phyloP scores from a whole-genome alignment of 73 alveolate genomes.

The Paramecium caudatum region DNA sequence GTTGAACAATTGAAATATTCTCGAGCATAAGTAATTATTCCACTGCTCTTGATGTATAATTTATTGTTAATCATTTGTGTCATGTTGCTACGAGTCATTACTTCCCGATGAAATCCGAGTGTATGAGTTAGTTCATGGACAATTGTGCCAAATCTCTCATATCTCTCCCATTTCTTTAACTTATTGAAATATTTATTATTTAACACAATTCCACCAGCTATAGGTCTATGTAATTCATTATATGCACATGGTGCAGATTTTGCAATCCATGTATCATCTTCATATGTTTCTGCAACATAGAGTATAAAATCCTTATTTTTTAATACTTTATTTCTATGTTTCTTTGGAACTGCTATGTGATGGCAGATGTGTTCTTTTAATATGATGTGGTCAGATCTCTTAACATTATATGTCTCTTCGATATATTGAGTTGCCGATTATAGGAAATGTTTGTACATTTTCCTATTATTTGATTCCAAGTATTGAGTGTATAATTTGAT shows the following conservation, averaged over 20 bases:
- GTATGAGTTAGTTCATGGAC: conserved; percentile 54
- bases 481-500: background rate
- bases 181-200: conserved; percentile 5
- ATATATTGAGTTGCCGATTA: background rate
- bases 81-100: background rate
- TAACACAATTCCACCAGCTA: background rate
- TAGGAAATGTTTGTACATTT: background rate
- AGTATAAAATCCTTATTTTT: background rate
- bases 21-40: conserved; percentile 23
- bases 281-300: background rate
- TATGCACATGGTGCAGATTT: conserved; percentile 15
- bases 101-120: conserved; percentile 27
- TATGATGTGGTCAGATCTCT: background rate
- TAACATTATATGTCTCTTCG: background rate
- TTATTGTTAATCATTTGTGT: background rate
- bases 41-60: background rate
- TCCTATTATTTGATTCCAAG: background rate
- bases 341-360: background rate
- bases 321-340: background rate
- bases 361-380: background rate
- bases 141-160: conserved; percentile 5
- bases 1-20: background rate
- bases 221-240: background rate
- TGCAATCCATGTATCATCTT: background rate
- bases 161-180: background rate